Percentiles rank a stretch among this genome's conserved stretches.
These are phyloP conservation scores for Clitopilus passeckerianus DNA, from an alignment of 768 basidiomycete species.

Conservation along the genomic window DNA sequence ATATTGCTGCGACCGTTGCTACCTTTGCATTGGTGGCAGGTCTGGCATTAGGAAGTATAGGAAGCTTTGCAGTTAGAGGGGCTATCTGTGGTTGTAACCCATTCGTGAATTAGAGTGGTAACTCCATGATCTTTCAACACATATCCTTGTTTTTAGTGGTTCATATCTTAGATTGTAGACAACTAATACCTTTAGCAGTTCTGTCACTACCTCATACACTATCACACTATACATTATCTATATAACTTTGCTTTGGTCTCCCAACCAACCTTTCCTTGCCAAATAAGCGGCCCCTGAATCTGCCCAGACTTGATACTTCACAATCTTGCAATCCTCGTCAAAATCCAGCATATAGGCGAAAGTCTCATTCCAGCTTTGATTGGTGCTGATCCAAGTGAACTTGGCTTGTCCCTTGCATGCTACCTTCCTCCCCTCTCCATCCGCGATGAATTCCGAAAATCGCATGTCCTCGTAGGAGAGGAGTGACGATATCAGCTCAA, in stretches of 20 bases:
- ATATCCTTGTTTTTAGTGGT: not conserved
- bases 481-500: constrained; percentile 37
- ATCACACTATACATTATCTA: not conserved
- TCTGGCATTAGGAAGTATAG: constrained; percentile 67
- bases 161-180: not conserved
- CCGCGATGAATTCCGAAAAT: constrained; percentile 54
- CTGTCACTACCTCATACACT: not conserved
- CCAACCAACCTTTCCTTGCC: constrained; percentile 45
- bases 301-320: constrained; percentile 62
- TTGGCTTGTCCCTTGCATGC: constrained; percentile 46
- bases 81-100: constrained; percentile 71
- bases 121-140: not conserved
- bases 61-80: constrained; percentile 76
- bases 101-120: constrained; percentile 31
- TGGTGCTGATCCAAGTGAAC: constrained; percentile 53
- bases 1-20: constrained; percentile 77
- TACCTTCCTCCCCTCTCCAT: constrained; percentile 44
- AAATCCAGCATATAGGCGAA: constrained; percentile 60
- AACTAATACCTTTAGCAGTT: not conserved
- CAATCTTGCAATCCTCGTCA: constrained; percentile 50
- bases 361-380: constrained; percentile 55
- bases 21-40: constrained; percentile 78
- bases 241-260: constrained; percentile 16
- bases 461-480: constrained; percentile 46
- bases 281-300: constrained; percentile 64